Conservation (phyloP, 208 protist genomes). For the Crithidia expoeki region DNA sequence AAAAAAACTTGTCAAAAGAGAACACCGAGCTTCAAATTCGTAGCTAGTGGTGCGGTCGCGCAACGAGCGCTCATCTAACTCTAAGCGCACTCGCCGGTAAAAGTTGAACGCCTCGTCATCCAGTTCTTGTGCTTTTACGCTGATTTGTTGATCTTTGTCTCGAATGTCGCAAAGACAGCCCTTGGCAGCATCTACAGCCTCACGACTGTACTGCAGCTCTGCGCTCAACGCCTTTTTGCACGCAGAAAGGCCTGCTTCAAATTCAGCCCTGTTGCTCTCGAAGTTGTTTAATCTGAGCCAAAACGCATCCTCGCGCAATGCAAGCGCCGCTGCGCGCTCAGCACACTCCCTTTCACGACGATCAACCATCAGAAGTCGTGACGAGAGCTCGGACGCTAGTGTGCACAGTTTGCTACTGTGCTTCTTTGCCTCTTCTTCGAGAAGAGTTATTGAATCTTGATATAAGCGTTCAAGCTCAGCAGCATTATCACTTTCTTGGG, state of each 20-base stretch:
- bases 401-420: conserved; percentile 1
- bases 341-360: conserved; percentile 12
- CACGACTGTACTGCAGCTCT: conserved; percentile 8
- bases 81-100: background rate
- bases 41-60: background rate
- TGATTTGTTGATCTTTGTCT: background rate
- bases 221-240: conserved; percentile 6
- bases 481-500: background rate
- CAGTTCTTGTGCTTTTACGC: conserved; percentile 3
- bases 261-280: conserved; percentile 4
- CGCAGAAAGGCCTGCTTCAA: conserved; percentile 8
- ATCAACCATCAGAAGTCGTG: conserved; percentile 14
- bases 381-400: background rate
- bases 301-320: conserved; percentile 15
- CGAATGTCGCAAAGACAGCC: conserved; percentile 2
- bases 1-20: conserved; percentile 10
- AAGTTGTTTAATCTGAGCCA: conserved; percentile 8
- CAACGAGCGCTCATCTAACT: conserved; percentile 10
- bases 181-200: background rate
- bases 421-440: background rate
- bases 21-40: conserved; percentile 7
- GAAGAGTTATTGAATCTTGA: background rate
- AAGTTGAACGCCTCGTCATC: background rate
- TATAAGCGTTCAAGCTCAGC: background rate
- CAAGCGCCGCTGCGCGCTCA: background rate